These are phyloP conservation scores for Ganoderma meredithae DNA, from an alignment of 1,284 basidiomycete species.

Conservation along the genomic window DNA sequence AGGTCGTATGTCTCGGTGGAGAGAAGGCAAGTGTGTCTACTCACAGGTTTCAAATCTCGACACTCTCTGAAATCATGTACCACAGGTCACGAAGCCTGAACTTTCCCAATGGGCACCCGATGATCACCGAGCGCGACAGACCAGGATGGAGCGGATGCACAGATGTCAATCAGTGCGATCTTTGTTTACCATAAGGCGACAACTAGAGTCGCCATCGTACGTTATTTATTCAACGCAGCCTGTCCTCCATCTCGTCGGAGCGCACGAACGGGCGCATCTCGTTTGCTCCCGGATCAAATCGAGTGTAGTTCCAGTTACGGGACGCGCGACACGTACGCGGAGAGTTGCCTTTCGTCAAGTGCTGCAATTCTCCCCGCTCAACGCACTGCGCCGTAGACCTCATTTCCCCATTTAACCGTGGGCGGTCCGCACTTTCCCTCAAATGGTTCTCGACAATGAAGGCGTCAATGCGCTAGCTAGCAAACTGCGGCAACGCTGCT, in stretches of 20 bases:
- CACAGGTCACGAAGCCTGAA: not conserved
- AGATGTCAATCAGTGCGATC: not conserved
- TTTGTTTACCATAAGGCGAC: not conserved
- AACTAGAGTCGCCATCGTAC: not conserved
- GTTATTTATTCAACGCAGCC: not conserved
- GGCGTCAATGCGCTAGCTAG: not conserved
- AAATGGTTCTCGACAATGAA: not conserved
- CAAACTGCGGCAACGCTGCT: not conserved
- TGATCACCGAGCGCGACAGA: not conserved
- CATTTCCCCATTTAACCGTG: not conserved
- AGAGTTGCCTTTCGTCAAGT: not conserved
- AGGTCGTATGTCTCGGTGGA: not conserved
- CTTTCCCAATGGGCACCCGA: not conserved
- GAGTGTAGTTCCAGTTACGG: not conserved
- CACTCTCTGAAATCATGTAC: not conserved
- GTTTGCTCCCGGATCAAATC: not conserved
- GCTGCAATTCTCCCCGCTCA: not conserved
- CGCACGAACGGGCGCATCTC: not conserved
- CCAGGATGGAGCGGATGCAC: not conserved
- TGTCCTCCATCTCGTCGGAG: not conserved
- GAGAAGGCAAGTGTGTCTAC: not conserved
- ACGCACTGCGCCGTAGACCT: not conserved
- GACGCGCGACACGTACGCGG: not conserved
- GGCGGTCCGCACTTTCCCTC: not conserved
- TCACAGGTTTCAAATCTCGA: not conserved